Conservation (phyloP, 371 early-diverging fungal genomes). For the Circinella minor region DNA sequence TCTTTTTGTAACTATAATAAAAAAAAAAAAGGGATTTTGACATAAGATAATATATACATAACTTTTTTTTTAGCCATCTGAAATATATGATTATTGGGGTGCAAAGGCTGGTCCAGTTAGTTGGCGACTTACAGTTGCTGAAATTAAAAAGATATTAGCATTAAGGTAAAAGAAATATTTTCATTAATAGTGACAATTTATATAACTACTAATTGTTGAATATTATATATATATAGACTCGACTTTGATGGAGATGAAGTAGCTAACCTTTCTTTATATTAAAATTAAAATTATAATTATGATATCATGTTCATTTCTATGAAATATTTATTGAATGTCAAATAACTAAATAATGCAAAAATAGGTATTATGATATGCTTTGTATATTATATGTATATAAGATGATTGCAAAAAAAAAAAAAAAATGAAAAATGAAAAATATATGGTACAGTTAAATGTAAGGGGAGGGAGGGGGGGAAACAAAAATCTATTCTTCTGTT, state of each 20-base stretch:
- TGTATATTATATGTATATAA: too few relatives aligned
- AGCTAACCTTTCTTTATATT: constrained; percentile 35
- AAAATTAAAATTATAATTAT: neutral
- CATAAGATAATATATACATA: too few relatives aligned
- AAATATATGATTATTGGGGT: constrained; percentile 79
- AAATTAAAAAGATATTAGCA: constrained; percentile 62
- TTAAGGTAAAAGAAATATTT: constrained; percentile 38
- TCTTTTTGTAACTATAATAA: too few relatives aligned
- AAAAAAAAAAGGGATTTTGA: too few relatives aligned
- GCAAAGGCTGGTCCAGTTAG: constrained; percentile 44
- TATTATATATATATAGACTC: constrained; percentile 27
- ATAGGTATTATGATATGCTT: too few relatives aligned
- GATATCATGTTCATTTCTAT: too few relatives aligned
- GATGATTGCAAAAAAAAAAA: neutral
- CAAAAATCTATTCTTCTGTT: neutral
- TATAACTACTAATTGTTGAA: neutral
- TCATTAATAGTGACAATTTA: too few relatives aligned
- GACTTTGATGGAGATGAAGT: constrained; percentile 58
- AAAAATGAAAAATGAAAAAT: too few relatives aligned
- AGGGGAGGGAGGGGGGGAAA: neutral
- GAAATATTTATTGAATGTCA: too few relatives aligned
- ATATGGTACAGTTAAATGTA: neutral
- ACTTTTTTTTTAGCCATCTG: constrained; percentile 49
- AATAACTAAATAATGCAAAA: too few relatives aligned
- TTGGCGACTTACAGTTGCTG: constrained; percentile 50